Percentiles rank a stretch among this genome's conserved stretches.
phyloP scores from a whole-genome alignment of 306 rosid species.

The Gillenia trifoliata region DNA sequence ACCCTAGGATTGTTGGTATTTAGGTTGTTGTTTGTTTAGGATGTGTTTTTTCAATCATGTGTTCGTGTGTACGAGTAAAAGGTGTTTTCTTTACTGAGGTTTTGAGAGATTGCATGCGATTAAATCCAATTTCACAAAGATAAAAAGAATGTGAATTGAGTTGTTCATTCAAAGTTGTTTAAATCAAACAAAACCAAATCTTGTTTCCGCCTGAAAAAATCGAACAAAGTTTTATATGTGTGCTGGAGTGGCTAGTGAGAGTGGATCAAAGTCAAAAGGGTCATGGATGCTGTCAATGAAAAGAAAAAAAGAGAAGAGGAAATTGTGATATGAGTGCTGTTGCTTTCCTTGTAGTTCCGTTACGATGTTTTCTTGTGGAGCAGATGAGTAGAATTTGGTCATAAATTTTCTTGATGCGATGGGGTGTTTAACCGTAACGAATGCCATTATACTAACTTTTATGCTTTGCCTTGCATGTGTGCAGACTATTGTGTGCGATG shows the following conservation, averaged over 20 bases:
- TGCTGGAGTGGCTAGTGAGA: not conserved
- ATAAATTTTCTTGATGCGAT: not conserved
- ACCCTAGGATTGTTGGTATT: not conserved
- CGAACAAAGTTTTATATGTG: not conserved
- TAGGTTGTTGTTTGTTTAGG: not conserved
- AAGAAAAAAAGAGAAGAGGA: not conserved
- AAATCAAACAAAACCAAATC: not conserved
- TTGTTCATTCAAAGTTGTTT: not conserved
- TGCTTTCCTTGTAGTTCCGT: not conserved
- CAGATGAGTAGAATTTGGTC: not conserved
- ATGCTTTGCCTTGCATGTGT: not conserved
- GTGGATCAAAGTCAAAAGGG: conserved; percentile 1
- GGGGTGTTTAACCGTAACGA: not conserved
- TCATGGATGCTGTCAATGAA: not conserved
- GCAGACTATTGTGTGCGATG: not conserved
- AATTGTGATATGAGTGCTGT: not conserved
- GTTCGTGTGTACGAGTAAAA: not conserved
- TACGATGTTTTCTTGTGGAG: not conserved
- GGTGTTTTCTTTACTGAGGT: conserved; percentile 10
- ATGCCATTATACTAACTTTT: not conserved
- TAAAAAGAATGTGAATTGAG: not conserved
- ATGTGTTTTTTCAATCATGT: not conserved
- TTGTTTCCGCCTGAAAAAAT: not conserved
- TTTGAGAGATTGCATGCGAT: conserved; percentile 5
- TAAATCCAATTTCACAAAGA: not conserved